These are phyloP conservation scores for Pharus latifolius DNA, from an alignment of 176 grass and related monocot genomes.

Conservation along the genomic window DNA sequence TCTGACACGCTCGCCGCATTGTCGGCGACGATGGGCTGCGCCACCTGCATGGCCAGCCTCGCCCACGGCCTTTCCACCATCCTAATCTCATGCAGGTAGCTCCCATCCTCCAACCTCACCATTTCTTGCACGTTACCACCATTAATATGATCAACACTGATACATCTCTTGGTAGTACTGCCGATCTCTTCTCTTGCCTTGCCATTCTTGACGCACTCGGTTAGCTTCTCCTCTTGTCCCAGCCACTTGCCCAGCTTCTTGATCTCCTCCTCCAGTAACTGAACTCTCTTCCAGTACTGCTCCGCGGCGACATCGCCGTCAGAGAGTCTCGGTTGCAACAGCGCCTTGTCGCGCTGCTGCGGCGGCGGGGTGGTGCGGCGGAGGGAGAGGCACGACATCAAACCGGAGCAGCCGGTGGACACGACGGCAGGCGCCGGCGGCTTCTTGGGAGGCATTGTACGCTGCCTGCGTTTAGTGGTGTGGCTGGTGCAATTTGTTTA, in stretches of 20 bases:
- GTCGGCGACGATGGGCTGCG: conserved; percentile 22
- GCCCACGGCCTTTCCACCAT: conserved; percentile 33
- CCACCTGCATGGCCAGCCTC: conserved; percentile 47
- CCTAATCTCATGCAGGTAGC: conserved; percentile 43
- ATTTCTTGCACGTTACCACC: background rate
- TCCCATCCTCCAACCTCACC: conserved; percentile 27
- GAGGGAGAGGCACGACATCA: conserved; percentile 27
- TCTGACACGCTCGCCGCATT: conserved; percentile 25
- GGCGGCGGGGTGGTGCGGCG: background rate
- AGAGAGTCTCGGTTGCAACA: background rate
- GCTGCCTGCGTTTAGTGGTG: too few relatives aligned
- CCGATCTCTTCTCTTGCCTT: background rate
- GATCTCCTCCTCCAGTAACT: conserved; percentile 38
- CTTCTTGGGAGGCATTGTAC: background rate
- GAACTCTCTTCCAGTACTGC: conserved; percentile 16
- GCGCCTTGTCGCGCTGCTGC: background rate
- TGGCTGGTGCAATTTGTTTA: background rate
- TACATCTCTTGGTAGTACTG: background rate
- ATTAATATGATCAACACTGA: background rate
- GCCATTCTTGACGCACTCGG: too few relatives aligned
- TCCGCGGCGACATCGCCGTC: background rate
- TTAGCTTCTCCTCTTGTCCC: background rate
- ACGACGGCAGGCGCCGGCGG: background rate
- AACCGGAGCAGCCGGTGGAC: conserved; percentile 26
- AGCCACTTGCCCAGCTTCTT: conserved; percentile 7